Base-by-base conservation (phyloP, 306 rosid genomes). In the Quillaja saponaria region DNA sequence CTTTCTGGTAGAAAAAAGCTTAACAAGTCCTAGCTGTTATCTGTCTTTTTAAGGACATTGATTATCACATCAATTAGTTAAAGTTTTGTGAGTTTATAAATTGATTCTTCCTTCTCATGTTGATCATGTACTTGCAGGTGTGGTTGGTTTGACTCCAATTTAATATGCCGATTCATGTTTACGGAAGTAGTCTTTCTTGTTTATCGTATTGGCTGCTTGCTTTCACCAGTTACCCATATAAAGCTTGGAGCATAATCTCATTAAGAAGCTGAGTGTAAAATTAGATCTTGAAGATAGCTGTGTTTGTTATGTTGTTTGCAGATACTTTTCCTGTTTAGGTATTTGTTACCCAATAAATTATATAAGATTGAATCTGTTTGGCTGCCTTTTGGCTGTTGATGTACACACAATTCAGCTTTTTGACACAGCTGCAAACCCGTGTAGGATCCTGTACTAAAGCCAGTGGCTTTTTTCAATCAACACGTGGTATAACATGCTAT, bases 101-200 rank as follows among this genome's bases (percentile, higher is more conserved):
- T 31, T 57, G 67, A 13, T 71, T 53, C 6, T 3, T 33, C 7
- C 34, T 33, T 7, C 52, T 25, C 35, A 49, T 15, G 53, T 0
- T 67, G 39, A 33, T 55, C 42, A 35, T 9, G 62, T 57, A 39
- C 41, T 38, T 69, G 73, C 78, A 87, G 95, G 90, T 12, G 95
- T 84, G 28, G 86, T 85, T 66, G 96, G 96, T 46, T 61, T 83
- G 80, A 89, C 96, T 15, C 96, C 90, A 2, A 33, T 76, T 58
- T 87, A 58, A 76, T 53, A 47, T 25, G 31, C 33, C 58, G 34
- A 28, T 40, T 12, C 35, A 41, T 33, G 69, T 53, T 50, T 61
- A 7, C 9, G 3, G 73, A 14, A 69, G 61, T 68, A 49, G 56
- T 44, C 62, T 10, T 66, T 61, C 62, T 10, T 66, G 61, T 47